Evolutionary conservation across 2,329 filamentous ascomycete species (phyloP), one percentile per base, ranked within the genome.

Genomic region (Fusarium coffeatum): DNA sequence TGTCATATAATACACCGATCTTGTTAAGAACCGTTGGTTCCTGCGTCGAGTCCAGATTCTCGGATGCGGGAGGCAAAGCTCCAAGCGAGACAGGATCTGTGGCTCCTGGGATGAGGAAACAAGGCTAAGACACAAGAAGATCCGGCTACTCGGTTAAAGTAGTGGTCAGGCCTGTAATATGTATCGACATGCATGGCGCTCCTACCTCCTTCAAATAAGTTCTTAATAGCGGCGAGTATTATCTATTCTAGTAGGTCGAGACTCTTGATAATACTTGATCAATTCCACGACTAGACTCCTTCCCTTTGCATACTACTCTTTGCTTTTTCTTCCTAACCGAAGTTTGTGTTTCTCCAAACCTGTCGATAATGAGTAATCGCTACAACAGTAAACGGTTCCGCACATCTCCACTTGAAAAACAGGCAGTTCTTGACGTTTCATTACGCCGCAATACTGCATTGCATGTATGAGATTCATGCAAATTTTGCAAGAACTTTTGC

Each of bases 401-500:
- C 32, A 51, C 2, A 10, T 23, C 22, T 6, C 34, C 22, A n/a
- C 34, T 28, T 11, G 10, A 22, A 51, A 9, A 34, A 34, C 5
- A 30, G 30, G 3, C 34, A n/a, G 34, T 37, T 37, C 34, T 37
- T 37, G 18, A 37, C 30, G 59, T 51, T 59, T 50, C 61, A 47
- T 50, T 30, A 30, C 61, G 51, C 61, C 59, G 22, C 51, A 59
- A 16, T 10, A 3, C 8, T 64, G 45, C 59, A 64, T 37, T 64
- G 45, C 59, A 64, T 37, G 16, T 6, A 20, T 58, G 11, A 46
- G 3, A 1, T 46, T 28, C 6, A 58, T 64, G 30, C 45, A n/a
- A 5, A 6, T 1, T 16, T 13, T 34, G 9, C 13, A 45, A 23
- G 27, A 37, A 50, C 59, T 42, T 59, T 42, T 47, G 43, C 18